Percentiles rank a stretch among this genome's conserved stretches.
Conservation (phyloP, 768 basidiomycete species). For the Psilocybe azurescens region DNA sequence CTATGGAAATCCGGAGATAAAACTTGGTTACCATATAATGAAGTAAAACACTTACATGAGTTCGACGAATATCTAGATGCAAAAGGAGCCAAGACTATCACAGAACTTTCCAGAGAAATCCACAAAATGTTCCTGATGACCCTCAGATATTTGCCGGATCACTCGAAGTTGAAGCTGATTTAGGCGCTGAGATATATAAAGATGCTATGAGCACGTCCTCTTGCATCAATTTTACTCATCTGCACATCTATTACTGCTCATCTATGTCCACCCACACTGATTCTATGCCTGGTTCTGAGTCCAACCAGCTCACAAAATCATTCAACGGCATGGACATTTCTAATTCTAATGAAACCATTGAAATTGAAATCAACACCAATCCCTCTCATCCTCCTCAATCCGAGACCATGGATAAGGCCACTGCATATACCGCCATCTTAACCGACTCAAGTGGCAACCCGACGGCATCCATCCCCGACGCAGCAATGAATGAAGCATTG, state of each 20-base stretch:
- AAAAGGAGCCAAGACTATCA: not conserved
- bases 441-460: no score
- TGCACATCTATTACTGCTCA: no score
- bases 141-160: not conserved
- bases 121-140: not conserved
- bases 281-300: no score
- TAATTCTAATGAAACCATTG: no score
- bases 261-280: no score
- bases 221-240: no score
- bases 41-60: constrained; percentile 1
- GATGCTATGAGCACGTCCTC: no score
- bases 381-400: not conserved
- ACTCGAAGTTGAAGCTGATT: not conserved
- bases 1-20: constrained; percentile 35
- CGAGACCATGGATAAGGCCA: no score
- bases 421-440: no score
- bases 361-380: no score
- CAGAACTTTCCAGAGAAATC: not conserved
- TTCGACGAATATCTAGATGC: constrained; percentile 7
- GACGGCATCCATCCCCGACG: no score
- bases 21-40: constrained; percentile 35
- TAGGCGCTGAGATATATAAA: not conserved
- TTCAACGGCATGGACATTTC: not conserved
- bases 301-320: not conserved
- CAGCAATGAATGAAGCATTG: no score